Conservation (phyloP, 1,284 basidiomycete species). For the Trichosporon sp. region DNA sequence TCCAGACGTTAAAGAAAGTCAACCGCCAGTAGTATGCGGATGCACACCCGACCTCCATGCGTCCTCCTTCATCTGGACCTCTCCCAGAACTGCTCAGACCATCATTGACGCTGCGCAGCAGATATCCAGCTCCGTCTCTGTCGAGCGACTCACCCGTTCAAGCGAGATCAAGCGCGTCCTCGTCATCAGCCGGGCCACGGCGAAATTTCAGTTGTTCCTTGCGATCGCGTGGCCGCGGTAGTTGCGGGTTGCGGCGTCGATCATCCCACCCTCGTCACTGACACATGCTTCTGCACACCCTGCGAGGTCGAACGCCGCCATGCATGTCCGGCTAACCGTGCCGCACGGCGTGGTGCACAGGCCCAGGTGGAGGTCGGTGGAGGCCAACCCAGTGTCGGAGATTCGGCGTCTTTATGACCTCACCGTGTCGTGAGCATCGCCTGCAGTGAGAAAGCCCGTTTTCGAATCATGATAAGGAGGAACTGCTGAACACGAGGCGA, state of each 20-base stretch:
- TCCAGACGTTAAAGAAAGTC: neutral
- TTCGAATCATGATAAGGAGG: neutral
- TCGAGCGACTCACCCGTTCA: neutral
- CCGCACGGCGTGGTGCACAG: neutral
- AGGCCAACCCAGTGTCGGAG: neutral
- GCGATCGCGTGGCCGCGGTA: neutral
- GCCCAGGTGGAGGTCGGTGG: neutral
- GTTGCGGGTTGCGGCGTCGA: neutral
- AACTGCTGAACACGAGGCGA: neutral
- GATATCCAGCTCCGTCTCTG: neutral
- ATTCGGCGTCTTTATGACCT: slow-evolving; percentile 6
- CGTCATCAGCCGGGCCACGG: neutral
- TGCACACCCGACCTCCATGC: neutral
- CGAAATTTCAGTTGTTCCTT: neutral
- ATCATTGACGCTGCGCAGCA: neutral
- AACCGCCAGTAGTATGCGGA: neutral
- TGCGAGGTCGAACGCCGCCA: neutral
- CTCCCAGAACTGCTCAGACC: neutral
- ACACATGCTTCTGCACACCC: neutral
- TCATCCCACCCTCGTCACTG: neutral
- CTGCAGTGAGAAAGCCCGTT: neutral
- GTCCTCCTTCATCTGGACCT: neutral
- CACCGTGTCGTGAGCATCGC: neutral
- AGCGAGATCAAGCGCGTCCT: neutral
- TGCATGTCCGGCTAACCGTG: neutral